Base-by-base conservation (phyloP, 2,329 filamentous ascomycete species). In the Plectosphaerella cucumerina region DNA sequence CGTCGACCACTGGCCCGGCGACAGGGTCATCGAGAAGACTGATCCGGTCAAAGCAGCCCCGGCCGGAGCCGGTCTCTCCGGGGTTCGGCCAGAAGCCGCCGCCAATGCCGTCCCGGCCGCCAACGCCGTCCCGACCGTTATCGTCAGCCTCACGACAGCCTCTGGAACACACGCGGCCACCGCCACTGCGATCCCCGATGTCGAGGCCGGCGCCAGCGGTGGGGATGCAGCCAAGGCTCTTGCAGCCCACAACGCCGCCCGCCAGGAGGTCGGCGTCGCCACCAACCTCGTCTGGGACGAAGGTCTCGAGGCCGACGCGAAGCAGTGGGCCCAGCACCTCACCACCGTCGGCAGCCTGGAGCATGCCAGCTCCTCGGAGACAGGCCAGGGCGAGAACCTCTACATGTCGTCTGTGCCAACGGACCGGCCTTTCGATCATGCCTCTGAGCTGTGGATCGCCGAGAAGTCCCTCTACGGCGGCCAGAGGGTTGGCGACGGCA, bases 321-420 rank as follows among this genome's bases (percentile, higher is more conserved):
- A 50, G 18, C 17, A 6, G 17, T 50, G 49, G 49, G 49, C 49
- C 11, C 3, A 50, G 11, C 12, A 47, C 17, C 44, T 50, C 14
- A 41, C 43, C 12, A 5, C 18, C 8, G n/a, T 33, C 5, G 34
- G 34, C 18, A 18, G 14, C 8, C 14, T 50, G 14, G 35, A 15
- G 15, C 49, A 50, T 12, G 43, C 17, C 34, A 11, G 26, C 26
- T 8, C 26, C 26, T 10, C 9, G 26, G 3, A 2, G 4, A 42
- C 33, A 43, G 48, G 48, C 22, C 44, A 55, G 49, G 53, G 53
- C 20, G 53, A 55, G 37, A 53, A 53, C 47, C 39, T 55, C 39
- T 51, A 51, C 12, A 47, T 12, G 6, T 17, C 31, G 43, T 44
- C 42, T 18, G 43, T 34, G 45, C 44, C 44, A 4, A 44, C 48